phyloP scores from a whole-genome alignment of 257 asterid species.

The Gynochthodes officinalis region DNA sequence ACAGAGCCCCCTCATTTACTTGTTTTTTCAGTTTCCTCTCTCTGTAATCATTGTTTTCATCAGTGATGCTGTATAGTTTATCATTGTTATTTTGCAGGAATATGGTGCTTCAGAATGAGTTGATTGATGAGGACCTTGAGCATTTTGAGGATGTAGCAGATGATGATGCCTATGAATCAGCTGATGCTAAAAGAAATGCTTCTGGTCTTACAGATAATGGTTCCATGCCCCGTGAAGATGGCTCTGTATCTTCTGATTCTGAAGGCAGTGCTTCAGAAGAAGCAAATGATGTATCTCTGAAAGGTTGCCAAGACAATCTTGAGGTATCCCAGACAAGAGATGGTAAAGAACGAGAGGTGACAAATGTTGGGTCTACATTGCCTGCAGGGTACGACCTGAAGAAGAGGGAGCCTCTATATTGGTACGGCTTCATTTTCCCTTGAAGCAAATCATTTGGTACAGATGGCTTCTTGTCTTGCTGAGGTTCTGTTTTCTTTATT shows the following conservation, averaged over 20 bases:
- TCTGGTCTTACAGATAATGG: slow-evolving; percentile 32
- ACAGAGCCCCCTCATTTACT: too few species aligned
- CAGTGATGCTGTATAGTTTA: too few species aligned
- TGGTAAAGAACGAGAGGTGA: slow-evolving; percentile 19
- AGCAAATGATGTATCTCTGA: slow-evolving; percentile 41
- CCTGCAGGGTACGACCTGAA: slow-evolving; percentile 79
- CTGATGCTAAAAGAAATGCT: slow-evolving; percentile 28
- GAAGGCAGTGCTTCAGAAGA: slow-evolving; percentile 37
- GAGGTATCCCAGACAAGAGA: slow-evolving; percentile 32
- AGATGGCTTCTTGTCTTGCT: background rate
- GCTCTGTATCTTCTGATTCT: slow-evolving; percentile 40
- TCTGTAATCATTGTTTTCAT: background rate
- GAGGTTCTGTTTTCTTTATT: background rate
- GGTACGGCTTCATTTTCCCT: slow-evolving; percentile 39
- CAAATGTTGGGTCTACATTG: slow-evolving; percentile 13
- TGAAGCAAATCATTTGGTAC: background rate
- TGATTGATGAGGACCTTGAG: slow-evolving; percentile 84
- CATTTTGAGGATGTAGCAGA: slow-evolving; percentile 78
- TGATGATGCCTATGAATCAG: slow-evolving; percentile 39
- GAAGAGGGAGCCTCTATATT: slow-evolving; percentile 77
- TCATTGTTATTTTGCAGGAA: slow-evolving; percentile 59
- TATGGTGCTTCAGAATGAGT: slow-evolving; percentile 72
- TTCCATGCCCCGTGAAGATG: slow-evolving; percentile 39
- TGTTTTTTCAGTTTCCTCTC: too few species aligned
- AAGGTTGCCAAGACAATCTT: slow-evolving; percentile 27